Evolutionary conservation across 1,139 yeast species (phyloP).

Genomic region (Candida sanyaensis): DNA sequence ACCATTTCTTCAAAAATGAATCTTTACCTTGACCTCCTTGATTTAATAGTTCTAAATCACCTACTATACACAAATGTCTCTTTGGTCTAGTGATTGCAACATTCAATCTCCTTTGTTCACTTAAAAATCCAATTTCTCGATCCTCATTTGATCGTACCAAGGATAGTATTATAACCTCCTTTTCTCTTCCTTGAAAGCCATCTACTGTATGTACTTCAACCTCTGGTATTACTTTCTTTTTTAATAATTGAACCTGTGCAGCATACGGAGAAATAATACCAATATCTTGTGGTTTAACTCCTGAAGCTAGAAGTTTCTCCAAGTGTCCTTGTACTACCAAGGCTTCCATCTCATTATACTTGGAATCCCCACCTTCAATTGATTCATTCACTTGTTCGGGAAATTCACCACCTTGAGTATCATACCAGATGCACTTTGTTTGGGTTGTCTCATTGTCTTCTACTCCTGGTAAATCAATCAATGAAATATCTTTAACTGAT

Average conservation of each 20-base stretch:
- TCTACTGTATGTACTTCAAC: conserved; percentile 50
- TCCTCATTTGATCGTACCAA: conserved; percentile 48
- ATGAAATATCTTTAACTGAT: conserved; percentile 52
- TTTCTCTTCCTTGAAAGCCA: conserved; percentile 64
- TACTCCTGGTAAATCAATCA: conserved; percentile 59
- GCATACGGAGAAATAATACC: conserved; percentile 89
- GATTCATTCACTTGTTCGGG: conserved; percentile 57
- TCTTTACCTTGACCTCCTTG: conserved; percentile 29
- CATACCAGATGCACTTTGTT: conserved; percentile 67
- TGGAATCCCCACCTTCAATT: conserved; percentile 45
- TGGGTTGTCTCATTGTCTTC: conserved; percentile 35
- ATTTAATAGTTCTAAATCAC: conserved; percentile 70
- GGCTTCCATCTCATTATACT: conserved; percentile 76
- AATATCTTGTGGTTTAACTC: conserved; percentile 54
- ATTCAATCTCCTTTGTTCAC: conserved; percentile 71
- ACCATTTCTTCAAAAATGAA: conserved; percentile 64
- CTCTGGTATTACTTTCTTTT: conserved; percentile 27
- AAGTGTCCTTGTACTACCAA: conserved; percentile 61
- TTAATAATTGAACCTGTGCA: conserved; percentile 75
- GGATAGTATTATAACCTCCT: conserved; percentile 69
- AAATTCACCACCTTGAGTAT: conserved; percentile 89
- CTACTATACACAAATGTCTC: conserved; percentile 81
- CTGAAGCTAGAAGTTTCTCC: conserved; percentile 43
- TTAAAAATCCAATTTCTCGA: conserved; percentile 72
- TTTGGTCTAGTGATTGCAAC: conserved; percentile 94